Conservation (phyloP, 192 early-diverging fungal genomes). For the Mortierella hygrophila region DNA sequence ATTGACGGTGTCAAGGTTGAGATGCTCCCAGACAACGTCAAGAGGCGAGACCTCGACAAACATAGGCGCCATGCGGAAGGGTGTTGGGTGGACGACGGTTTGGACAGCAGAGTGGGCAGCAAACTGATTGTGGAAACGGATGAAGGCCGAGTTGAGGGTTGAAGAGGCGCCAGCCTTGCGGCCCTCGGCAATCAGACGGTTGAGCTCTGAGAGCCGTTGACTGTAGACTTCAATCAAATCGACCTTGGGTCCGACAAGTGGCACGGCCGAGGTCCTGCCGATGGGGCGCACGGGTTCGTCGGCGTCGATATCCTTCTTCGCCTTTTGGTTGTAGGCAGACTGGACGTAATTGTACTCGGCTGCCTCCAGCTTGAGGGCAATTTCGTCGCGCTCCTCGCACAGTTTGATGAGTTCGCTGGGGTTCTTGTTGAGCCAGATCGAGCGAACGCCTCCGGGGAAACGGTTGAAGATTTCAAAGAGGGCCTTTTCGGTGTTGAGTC, state of each 20-base stretch:
- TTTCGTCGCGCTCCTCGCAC: slow-evolving; percentile 64
- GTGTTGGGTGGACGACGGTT: slow-evolving; percentile 47
- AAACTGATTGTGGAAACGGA: slow-evolving; percentile 83
- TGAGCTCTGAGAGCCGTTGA: slow-evolving; percentile 56
- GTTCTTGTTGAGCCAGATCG: slow-evolving; percentile 71
- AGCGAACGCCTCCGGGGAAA: slow-evolving; percentile 78
- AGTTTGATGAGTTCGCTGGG: slow-evolving; percentile 60
- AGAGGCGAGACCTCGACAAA: slow-evolving; percentile 74
- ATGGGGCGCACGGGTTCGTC: slow-evolving; percentile 66
- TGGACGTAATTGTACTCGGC: slow-evolving; percentile 53
- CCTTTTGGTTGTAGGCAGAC: slow-evolving; percentile 21
- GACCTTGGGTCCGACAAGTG: slow-evolving; percentile 72
- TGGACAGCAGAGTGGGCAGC: slow-evolving; percentile 65
- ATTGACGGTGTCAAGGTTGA: slow-evolving; percentile 66
- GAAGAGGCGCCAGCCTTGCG: slow-evolving; percentile 22
- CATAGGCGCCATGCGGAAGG: slow-evolving; percentile 80
- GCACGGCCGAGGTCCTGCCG: slow-evolving; percentile 62
- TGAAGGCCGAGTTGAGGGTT: slow-evolving; percentile 77
- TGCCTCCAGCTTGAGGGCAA: slow-evolving; percentile 64
- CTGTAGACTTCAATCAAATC: slow-evolving; percentile 69
- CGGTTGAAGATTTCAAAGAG: slow-evolving; percentile 67
- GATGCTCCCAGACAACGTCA: slow-evolving; percentile 87
- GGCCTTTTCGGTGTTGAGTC: slow-evolving; percentile 61
- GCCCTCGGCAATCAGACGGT: slow-evolving; percentile 58
- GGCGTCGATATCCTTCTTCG: slow-evolving; percentile 14